A percentile compares a stretch with the other conserved stretches of the same genome.
Conservation (phyloP, 257 asterid genomes). For the Paulownia fortunei region DNA sequence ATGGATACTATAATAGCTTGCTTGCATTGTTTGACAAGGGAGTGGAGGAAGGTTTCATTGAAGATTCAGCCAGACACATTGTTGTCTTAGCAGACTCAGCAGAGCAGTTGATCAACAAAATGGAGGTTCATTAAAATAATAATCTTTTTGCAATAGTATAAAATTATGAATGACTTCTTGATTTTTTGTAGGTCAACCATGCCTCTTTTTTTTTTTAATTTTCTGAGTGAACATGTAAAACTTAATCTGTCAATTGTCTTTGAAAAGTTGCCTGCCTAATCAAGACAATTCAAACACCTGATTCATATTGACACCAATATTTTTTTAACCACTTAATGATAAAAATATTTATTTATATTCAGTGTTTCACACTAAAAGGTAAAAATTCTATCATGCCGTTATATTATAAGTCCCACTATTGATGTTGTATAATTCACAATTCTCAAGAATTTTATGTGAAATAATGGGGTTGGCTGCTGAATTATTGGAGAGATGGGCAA, state of each 20-base stretch:
- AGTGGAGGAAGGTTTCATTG: slow-evolving; percentile 77
- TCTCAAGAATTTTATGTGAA: not conserved
- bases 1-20: slow-evolving; percentile 73
- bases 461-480: slow-evolving; percentile 23
- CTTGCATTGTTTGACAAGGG: slow-evolving; percentile 72
- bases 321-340: no score
- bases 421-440: not conserved
- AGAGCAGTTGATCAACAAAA: slow-evolving; percentile 51
- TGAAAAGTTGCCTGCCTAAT: not conserved
- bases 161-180: not conserved
- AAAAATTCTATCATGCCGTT: not conserved
- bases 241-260: not conserved
- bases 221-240: not conserved
- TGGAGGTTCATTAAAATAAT: slow-evolving; percentile 45
- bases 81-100: slow-evolving; percentile 56
- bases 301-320: no score
- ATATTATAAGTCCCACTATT: not conserved
- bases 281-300: not conserved
- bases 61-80: slow-evolving; percentile 59
- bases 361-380: not conserved
- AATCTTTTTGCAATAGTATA: not conserved
- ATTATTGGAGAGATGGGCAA: slow-evolving; percentile 33
- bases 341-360: no score
- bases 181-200: not conserved
- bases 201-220: not conserved